Evolutionary conservation across 75 land plant genomes (phyloP).

Genomic region (Pseudotsuga menziesii): DNA sequence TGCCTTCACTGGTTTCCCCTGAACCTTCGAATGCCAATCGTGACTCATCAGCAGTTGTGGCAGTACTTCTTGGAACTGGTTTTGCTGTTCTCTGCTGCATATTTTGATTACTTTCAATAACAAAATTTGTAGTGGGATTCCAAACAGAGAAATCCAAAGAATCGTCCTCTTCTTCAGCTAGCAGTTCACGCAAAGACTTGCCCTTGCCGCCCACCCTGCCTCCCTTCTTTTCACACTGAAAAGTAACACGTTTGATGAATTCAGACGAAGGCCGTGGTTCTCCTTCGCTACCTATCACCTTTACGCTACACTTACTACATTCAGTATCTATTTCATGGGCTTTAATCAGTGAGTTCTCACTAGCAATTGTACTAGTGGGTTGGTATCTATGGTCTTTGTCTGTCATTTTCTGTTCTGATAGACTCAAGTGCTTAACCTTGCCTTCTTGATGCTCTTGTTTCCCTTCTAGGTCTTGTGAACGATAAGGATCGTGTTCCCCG

Average conservation of each 20-base stretch:
- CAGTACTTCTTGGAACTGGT: slow-evolving; percentile 22
- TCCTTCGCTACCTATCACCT: neutral
- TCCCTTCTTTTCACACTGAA: slow-evolving; percentile 17
- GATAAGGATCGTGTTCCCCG: neutral
- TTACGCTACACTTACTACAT: neutral
- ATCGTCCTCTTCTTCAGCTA: slow-evolving; percentile 40
- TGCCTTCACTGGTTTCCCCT: slow-evolving; percentile 13
- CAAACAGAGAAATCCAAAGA: slow-evolving; percentile 49
- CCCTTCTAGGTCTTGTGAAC: neutral
- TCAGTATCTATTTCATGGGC: slow-evolving; percentile 4
- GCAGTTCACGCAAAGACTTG: slow-evolving; percentile 33
- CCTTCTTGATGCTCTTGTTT: neutral
- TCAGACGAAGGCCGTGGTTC: slow-evolving; percentile 8
- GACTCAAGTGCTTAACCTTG: neutral
- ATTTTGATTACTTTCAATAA: slow-evolving; percentile 11
- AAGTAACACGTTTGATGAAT: slow-evolving; percentile 41
- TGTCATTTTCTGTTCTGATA: neutral
- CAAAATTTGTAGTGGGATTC: slow-evolving; percentile 40
- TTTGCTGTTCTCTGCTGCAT: slow-evolving; percentile 14
- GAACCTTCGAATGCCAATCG: slow-evolving; percentile 7
- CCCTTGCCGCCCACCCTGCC: slow-evolving; percentile 18
- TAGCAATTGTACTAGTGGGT: neutral
- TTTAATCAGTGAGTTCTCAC: neutral
- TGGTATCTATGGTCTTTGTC: neutral
- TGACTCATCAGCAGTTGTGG: slow-evolving; percentile 21